Conservation (phyloP, 495 filamentous ascomycete species). For the Hyaloscypha bicolor region DNA sequence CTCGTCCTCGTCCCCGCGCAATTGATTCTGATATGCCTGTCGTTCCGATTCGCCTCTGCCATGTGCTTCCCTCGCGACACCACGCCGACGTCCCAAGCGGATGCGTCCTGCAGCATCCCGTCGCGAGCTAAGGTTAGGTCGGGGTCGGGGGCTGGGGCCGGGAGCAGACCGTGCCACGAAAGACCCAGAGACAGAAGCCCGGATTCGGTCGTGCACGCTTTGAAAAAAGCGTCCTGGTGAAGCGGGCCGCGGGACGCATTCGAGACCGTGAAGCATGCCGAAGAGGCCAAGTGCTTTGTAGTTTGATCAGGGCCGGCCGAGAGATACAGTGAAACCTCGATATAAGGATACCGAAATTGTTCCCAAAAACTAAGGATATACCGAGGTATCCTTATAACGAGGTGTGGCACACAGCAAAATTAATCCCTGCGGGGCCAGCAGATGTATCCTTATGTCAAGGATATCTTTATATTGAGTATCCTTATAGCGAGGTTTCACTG, state of each 20-base stretch:
- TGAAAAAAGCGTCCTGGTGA: not conserved
- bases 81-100: constrained; percentile 9
- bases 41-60: constrained; percentile 11
- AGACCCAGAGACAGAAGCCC: not conserved
- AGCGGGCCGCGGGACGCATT: not conserved
- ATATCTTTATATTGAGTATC: no score
- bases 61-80: constrained; percentile 25
- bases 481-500: no score
- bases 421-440: no score
- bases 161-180: not conserved
- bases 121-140: not conserved
- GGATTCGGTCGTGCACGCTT: not conserved
- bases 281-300: not conserved
- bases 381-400: no score
- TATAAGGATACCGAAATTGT: no score
- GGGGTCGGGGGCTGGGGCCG: not conserved
- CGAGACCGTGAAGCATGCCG: not conserved
- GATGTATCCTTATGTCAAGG: no score
- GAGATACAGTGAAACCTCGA: not conserved
- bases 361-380: no score
- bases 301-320: not conserved
- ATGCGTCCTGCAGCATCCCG: constrained; percentile 21
- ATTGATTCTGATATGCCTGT: constrained; percentile 11
- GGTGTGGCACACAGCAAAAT: no score
- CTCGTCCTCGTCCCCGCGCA: not conserved